phyloP scores from a whole-genome alignment of 305 asterid genomes.

The Solanum hybrid region DNA sequence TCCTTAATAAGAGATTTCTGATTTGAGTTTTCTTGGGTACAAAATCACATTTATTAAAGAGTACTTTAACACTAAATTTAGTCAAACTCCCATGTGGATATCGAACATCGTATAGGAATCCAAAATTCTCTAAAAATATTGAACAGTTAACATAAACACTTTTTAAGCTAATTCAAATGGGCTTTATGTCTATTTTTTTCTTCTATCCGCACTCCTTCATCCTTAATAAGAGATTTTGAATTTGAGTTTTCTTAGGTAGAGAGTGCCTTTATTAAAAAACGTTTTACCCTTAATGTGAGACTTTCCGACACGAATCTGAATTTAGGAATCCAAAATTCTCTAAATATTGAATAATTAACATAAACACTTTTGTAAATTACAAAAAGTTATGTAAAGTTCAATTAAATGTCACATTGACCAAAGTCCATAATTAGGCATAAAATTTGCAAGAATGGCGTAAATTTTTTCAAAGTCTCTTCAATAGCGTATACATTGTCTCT shows the following conservation, averaged over 20 bases:
- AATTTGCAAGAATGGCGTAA: neutral
- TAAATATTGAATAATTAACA: neutral
- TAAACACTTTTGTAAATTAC: neutral
- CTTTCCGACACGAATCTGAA: accelerated
- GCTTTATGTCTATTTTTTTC: too few relatives aligned
- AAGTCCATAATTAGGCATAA: neutral
- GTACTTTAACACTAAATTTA: neutral
- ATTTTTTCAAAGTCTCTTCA: neutral
- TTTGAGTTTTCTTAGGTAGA: neutral
- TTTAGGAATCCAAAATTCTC: neutral
- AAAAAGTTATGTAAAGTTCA: neutral
- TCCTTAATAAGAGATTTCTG: neutral
- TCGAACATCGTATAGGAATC: too few relatives aligned
- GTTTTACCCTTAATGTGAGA: too few relatives aligned
- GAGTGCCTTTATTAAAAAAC: neutral
- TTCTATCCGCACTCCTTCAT: neutral
- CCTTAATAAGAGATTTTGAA: neutral
- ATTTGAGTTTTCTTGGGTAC: neutral
- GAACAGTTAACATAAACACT: neutral
- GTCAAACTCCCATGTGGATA: neutral
- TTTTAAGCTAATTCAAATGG: neutral
- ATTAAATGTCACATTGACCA: neutral
- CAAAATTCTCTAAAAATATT: neutral
- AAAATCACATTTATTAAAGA: neutral
- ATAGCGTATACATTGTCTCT: neutral